phyloP scores from a whole-genome alignment of 768 basidiomycete species.

The Trametes villosa region DNA sequence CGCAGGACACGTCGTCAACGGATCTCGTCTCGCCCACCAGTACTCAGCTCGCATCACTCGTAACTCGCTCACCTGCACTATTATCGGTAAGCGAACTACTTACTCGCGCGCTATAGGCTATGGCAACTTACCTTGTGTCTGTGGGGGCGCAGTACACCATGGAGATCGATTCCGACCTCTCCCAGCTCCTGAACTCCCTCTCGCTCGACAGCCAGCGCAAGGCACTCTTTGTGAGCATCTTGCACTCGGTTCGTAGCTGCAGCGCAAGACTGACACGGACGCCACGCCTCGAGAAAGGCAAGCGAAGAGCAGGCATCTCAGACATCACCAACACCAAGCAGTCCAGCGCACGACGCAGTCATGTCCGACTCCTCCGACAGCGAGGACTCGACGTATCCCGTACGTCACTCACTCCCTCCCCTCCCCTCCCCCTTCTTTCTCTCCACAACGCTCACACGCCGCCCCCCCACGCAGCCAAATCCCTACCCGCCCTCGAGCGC shows the following conservation, averaged over 20 bases:
- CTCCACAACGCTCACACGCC: conserved; percentile 1
- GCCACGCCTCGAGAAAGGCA: conserved; percentile 30
- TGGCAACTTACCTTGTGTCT: neutral
- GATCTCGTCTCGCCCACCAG: neutral
- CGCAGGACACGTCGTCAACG: neutral
- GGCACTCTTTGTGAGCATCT: conserved; percentile 27
- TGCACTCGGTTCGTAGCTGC: neutral
- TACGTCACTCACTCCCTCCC: too few species aligned
- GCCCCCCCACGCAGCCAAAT: conserved; percentile 17
- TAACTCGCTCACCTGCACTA: neutral
- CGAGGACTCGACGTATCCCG: conserved; percentile 33
- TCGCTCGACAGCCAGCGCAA: conserved; percentile 25
- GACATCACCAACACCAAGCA: conserved; percentile 16
- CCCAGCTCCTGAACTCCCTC: conserved; percentile 30
- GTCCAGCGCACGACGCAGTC: conserved; percentile 22
- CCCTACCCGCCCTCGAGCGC: conserved; percentile 21
- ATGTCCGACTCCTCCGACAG: conserved; percentile 34
- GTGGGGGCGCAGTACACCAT: conserved; percentile 10
- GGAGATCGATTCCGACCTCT: conserved; percentile 32
- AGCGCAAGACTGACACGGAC: conserved; percentile 3
- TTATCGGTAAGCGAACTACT: neutral
- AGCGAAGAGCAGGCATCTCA: conserved; percentile 23
- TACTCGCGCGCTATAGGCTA: too few species aligned
- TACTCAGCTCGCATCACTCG: neutral
- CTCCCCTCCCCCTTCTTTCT: conserved; percentile 8